A percentile compares a stretch with the other conserved stretches of the same genome.
These are phyloP conservation scores for Pyricularia grisea DNA, from an alignment of 2,329 filamentous ascomycete species.

Conservation along the genomic window DNA sequence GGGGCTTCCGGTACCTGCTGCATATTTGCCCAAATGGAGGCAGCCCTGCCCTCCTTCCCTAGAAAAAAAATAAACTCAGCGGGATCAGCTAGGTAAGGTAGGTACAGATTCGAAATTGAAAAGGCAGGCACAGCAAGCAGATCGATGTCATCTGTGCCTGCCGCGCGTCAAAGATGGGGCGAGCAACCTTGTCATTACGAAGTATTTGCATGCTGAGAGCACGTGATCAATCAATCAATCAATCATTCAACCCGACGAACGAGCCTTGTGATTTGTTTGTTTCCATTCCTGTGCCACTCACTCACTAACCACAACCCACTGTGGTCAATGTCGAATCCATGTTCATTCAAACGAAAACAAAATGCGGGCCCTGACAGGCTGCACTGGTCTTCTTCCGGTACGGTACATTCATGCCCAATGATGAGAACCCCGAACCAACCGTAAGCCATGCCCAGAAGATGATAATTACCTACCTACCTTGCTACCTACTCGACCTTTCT, in stretches of 20 bases:
- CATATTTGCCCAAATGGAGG: background rate
- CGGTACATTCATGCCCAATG: background rate
- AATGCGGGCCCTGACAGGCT: background rate
- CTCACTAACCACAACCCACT: too few species aligned
- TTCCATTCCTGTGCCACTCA: background rate
- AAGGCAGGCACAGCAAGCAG: background rate
- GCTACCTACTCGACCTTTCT: background rate
- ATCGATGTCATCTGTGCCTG: background rate
- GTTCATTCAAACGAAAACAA: background rate
- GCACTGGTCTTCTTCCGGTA: background rate
- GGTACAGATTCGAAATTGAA: background rate
- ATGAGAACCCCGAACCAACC: background rate
- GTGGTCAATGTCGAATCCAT: too few species aligned
- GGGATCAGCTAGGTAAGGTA: background rate
- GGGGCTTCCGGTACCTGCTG: conserved; percentile 18
- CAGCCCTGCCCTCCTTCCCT: background rate
- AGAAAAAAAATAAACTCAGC: background rate
- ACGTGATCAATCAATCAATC: background rate
- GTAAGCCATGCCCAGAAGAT: background rate
- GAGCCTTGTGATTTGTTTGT: background rate
- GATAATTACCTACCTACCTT: too few species aligned
- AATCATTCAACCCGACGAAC: background rate
- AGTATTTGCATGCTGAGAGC: background rate
- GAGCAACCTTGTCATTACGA: background rate
- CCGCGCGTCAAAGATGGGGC: background rate